Percentiles rank a stretch among this genome's conserved stretches.
These are phyloP conservation scores for Trypanosoma lewisi DNA, from an alignment of 208 protist genomes.

Conservation along the genomic window DNA sequence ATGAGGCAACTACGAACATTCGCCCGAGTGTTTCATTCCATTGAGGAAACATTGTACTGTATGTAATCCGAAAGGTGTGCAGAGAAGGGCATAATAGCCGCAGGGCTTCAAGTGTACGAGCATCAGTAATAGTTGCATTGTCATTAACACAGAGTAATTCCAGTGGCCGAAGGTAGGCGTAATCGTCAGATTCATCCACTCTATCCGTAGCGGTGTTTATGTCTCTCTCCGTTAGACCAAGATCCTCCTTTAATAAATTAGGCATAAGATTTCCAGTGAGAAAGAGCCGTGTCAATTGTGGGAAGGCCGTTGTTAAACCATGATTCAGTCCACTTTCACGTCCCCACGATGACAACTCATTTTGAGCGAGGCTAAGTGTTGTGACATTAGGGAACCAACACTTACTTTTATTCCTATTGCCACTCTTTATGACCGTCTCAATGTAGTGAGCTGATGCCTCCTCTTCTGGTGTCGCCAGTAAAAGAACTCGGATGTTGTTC, in stretches of 20 bases:
- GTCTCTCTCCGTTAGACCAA: background rate
- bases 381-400: constrained; percentile 50
- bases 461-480: constrained; percentile 23
- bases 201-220: background rate
- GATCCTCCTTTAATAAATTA: constrained; percentile 31
- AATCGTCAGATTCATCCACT: constrained; percentile 11
- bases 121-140: constrained; percentile 48
- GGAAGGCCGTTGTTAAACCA: constrained; percentile 48
- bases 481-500: constrained; percentile 48
- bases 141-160: constrained; percentile 74
- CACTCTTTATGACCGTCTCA: background rate
- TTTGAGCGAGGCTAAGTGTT: constrained; percentile 79
- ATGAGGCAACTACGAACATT: constrained; percentile 84
- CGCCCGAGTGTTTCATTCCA: constrained; percentile 83
- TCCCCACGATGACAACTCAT: constrained; percentile 61
- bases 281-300: constrained; percentile 57
- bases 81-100: constrained; percentile 59
- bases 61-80: constrained; percentile 73
- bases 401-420: constrained; percentile 1
- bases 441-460: background rate
- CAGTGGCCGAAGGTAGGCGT: constrained; percentile 47
- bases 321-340: constrained; percentile 38
- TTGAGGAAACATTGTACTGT: constrained; percentile 57
- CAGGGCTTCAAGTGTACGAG: constrained; percentile 62
- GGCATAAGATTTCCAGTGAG: constrained; percentile 66